These are phyloP conservation scores for Trametopsis cervina DNA, from an alignment of 768 basidiomycete genomes.

Conservation along the genomic window DNA sequence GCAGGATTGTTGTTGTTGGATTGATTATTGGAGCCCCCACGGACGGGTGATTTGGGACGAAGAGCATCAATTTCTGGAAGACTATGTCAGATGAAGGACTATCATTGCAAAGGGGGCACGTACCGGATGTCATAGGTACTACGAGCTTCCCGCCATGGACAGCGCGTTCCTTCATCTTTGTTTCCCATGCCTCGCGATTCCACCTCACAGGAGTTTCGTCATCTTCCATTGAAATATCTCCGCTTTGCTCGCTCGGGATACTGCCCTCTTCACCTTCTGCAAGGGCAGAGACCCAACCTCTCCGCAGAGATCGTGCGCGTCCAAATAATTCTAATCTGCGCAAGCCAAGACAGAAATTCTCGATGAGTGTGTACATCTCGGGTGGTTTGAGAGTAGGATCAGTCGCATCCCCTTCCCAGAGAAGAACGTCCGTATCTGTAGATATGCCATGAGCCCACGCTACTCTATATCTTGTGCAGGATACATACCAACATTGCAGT, in stretches of 20 bases:
- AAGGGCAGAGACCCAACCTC: conserved; percentile 90
- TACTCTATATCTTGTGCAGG: conserved; percentile 12
- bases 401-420: conserved; percentile 87
- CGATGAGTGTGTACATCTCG: conserved; percentile 92
- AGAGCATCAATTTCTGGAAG: conserved; percentile 69
- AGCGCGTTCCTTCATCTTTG: conserved; percentile 45
- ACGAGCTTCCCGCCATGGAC: conserved; percentile 44
- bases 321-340: conserved; percentile 91
- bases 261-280: conserved; percentile 55
- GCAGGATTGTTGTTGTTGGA: not conserved
- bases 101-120: conserved; percentile 11
- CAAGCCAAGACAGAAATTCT: conserved; percentile 94
- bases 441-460: conserved; percentile 1
- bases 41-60: conserved; percentile 78
- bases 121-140: conserved; percentile 57
- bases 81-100: conserved; percentile 12
- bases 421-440: conserved; percentile 89
- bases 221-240: conserved; percentile 22
- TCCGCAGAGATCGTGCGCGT: conserved; percentile 55
- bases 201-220: conserved; percentile 38
- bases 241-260: conserved; percentile 25
- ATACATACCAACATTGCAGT: conserved; percentile 89
- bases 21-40: conserved; percentile 27
- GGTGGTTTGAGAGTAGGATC: conserved; percentile 89
- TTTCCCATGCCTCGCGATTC: conserved; percentile 62